Evolutionary conservation across 176 grass and related monocot genomes (phyloP).

Genomic region (Phyllostachys edulis): DNA sequence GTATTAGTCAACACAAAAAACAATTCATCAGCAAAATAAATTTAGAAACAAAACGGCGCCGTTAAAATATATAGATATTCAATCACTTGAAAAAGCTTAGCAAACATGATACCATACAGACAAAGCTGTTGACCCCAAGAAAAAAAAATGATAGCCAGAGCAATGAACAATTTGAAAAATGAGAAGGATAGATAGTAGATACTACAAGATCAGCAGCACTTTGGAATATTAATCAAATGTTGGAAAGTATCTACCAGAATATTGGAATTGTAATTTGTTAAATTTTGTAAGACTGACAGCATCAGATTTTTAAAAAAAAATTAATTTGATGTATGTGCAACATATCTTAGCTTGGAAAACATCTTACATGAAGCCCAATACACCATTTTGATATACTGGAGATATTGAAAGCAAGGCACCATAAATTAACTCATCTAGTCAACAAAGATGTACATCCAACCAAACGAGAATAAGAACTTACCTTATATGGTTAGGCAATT

Average conservation of each 20-base stretch:
- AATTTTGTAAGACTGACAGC: background rate
- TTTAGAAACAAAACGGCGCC: slow-evolving; percentile 20
- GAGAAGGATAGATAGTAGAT: background rate
- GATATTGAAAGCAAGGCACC: background rate
- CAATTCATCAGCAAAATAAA: slow-evolving; percentile 8
- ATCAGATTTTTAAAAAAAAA: background rate
- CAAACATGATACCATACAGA: background rate
- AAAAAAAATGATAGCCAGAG: background rate
- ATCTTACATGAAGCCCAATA: slow-evolving; percentile 27
- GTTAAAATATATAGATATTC: background rate
- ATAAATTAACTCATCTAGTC: slow-evolving; percentile 4
- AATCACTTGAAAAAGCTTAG: background rate
- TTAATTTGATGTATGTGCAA: background rate
- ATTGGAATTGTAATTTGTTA: background rate
- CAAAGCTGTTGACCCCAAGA: background rate
- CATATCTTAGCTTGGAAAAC: slow-evolving; percentile 4
- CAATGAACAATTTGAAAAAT: background rate
- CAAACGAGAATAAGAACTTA: slow-evolving; percentile 35
- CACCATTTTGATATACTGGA: slow-evolving; percentile 16
- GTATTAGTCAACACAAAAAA: slow-evolving; percentile 21
- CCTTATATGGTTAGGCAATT: slow-evolving; percentile 87
- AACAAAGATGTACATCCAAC: slow-evolving; percentile 14
- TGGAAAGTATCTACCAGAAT: slow-evolving; percentile 22
- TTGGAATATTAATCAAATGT: slow-evolving; percentile 12
- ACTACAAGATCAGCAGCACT: background rate